Conservation (phyloP, 2,329 filamentous ascomycete genomes). For the Coniochaeta pulveracea region DNA sequence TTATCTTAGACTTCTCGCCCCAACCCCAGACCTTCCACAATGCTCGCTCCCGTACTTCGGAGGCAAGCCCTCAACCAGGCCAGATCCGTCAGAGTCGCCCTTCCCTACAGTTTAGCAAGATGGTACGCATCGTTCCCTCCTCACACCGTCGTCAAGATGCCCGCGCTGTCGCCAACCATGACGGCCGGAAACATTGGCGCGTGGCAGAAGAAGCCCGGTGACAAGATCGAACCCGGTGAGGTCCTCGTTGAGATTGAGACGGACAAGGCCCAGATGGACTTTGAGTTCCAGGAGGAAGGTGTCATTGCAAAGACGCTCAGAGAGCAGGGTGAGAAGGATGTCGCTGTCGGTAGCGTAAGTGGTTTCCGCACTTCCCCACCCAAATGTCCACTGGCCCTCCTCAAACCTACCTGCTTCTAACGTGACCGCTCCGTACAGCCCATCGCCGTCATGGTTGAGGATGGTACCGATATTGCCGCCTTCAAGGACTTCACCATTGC, state of each 20-base stretch:
- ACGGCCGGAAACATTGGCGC: conserved; percentile 88
- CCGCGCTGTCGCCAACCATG: conserved; percentile 96
- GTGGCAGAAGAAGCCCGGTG: conserved; percentile 97
- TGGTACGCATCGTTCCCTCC: conserved; percentile 78
- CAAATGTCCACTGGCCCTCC: not conserved
- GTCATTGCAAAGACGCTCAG: conserved; percentile 89
- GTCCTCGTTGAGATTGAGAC: conserved; percentile 98
- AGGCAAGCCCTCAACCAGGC: conserved; percentile 47
- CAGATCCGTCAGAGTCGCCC: conserved; percentile 37
- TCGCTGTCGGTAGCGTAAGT: conserved; percentile 88
- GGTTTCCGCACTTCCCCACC: conserved; percentile 7
- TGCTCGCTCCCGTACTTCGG: conserved; percentile 54
- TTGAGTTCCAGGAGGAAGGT: conserved; percentile 98
- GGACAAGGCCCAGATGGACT: conserved; percentile 99
- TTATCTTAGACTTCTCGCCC: conserved; percentile 9
- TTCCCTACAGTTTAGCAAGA: conserved; percentile 45
- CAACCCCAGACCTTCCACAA: conserved; percentile 24
- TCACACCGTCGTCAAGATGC: conserved; percentile 95
- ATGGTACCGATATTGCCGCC: conserved; percentile 73
- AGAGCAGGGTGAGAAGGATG: conserved; percentile 86
- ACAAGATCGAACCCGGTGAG: conserved; percentile 78
- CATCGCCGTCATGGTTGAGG: conserved; percentile 90
- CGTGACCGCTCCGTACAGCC: conserved; percentile 44
- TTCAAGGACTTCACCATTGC: conserved; percentile 83
- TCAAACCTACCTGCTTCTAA: not conserved